phyloP scores from a whole-genome alignment of 2,329 filamentous ascomycete species.

The Scedosporium boydii region DNA sequence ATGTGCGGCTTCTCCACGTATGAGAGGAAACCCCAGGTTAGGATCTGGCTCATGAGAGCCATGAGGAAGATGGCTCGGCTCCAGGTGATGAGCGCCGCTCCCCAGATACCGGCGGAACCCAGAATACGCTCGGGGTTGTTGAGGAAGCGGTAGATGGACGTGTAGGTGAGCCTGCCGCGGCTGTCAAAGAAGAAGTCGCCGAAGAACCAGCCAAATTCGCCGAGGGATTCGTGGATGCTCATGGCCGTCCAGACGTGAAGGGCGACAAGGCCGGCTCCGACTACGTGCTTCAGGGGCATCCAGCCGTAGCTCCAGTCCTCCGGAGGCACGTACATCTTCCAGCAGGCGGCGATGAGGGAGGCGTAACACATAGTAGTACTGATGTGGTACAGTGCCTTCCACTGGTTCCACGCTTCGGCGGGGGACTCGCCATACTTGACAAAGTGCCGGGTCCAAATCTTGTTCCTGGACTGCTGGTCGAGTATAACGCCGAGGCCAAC shows the following conservation, averaged over 20 bases:
- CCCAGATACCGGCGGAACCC: conserved; percentile 91
- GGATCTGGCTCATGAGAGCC: conserved; percentile 73
- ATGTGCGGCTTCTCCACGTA: conserved; percentile 95
- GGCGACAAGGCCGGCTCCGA: conserved; percentile 70
- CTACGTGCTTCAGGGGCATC: conserved; percentile 74
- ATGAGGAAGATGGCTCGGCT: conserved; percentile 79
- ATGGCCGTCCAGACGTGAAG: conserved; percentile 88
- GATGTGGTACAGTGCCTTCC: conserved; percentile 92
- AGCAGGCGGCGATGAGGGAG: conserved; percentile 82
- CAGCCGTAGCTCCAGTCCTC: conserved; percentile 81
- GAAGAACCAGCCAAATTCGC: conserved; percentile 98
- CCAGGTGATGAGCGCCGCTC: conserved; percentile 85
- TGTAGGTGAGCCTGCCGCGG: conserved; percentile 81
- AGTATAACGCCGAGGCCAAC: conserved; percentile 80
- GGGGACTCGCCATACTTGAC: conserved; percentile 90
- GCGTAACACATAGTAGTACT: conserved; percentile 85
- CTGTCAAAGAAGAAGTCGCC: conserved; percentile 98
- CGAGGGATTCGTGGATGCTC: conserved; percentile 90
- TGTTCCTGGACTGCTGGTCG: conserved; percentile 75
- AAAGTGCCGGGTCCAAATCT: conserved; percentile 95
- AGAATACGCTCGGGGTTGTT: conserved; percentile 96
- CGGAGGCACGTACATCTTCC: conserved; percentile 93
- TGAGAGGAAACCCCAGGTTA: conserved; percentile 81
- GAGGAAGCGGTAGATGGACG: conserved; percentile 93
- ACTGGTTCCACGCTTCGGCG: conserved; percentile 91